A percentile compares a stretch with the other conserved stretches of the same genome.
These are phyloP conservation scores for Dichotomocladium elegans DNA, from an alignment of 371 early-diverging fungal genomes.

Conservation along the genomic window DNA sequence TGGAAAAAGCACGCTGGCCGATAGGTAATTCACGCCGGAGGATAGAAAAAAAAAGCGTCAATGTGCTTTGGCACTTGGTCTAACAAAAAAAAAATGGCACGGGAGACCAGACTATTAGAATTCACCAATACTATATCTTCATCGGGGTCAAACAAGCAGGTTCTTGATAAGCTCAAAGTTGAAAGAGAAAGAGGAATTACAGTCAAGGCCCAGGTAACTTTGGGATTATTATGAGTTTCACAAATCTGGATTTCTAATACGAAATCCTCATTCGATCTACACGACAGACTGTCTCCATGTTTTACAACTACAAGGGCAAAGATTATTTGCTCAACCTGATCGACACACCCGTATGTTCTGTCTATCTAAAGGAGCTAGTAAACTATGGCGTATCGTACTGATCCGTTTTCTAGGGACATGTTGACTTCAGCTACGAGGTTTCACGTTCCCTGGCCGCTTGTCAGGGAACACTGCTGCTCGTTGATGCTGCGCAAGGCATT, in stretches of 20 bases:
- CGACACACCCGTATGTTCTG: slow-evolving; percentile 74
- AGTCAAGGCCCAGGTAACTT: slow-evolving; percentile 89
- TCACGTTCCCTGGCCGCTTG: slow-evolving; percentile 87
- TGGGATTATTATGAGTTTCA: neutral
- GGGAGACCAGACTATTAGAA: slow-evolving; percentile 60
- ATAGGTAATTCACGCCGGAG: slow-evolving; percentile 43
- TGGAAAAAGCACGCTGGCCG: slow-evolving; percentile 94
- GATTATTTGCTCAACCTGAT: slow-evolving; percentile 82
- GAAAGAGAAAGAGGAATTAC: slow-evolving; percentile 96
- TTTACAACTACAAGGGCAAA: slow-evolving; percentile 71
- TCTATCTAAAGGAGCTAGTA: neutral
- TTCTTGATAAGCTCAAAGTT: slow-evolving; percentile 92
- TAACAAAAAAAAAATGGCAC: neutral
- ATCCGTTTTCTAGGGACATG: slow-evolving; percentile 53
- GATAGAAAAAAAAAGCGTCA: neutral
- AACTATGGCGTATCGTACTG: neutral
- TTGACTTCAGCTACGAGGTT: slow-evolving; percentile 90
- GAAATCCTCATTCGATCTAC: neutral
- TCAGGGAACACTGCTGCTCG: slow-evolving; percentile 87
- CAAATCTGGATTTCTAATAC: neutral
- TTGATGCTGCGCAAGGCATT: slow-evolving; percentile 89
- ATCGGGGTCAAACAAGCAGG: slow-evolving; percentile 77
- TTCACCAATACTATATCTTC: slow-evolving; percentile 75
- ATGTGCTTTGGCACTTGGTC: neutral
- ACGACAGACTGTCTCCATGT: slow-evolving; percentile 80